Evolutionary conservation across 2,329 filamentous ascomycete species (phyloP), one percentile per base, ranked within the genome.

Genomic region (Xylariaceae sp.): DNA sequence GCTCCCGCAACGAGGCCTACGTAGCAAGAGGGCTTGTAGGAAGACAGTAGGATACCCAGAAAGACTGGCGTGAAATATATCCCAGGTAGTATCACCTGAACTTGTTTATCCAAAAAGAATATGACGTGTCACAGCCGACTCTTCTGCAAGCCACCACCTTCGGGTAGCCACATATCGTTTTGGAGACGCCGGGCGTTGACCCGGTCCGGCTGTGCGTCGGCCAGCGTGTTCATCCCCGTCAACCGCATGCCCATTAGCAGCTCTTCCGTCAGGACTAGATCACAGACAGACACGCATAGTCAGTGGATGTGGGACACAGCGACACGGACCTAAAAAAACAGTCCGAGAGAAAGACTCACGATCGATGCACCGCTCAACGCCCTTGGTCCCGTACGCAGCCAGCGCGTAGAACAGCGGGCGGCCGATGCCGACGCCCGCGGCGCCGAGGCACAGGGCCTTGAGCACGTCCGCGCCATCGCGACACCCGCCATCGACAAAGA

Each of bases 401-500:
- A 67, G 43, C 5, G 63, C 60, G 42, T 67, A 68, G 25, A 66
- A 51, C 39, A 67, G 65, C 0, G 62, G 63, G 9, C 65, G 43
- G 0, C 66, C 68, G 7, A 71, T 44, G 2, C 66, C 66, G 0
- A 60, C 67, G 0, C 61, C 66, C 14, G 55, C 66, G 0, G 64
- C 67, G 4, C 68, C 67, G 6, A 70, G 47, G 21, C 59, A 61
- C 2, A 70, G 44, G 11, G 64, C 63, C 47, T 69, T 68, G 11
- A 71, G 51, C 10, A 70, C 58, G 37, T 71, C 67, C 1, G 64
- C 57, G 10, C 67, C 68, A 19, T 65, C 56, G 11, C 60, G 49
- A 21, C 69, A 51, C 1, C 67, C 68, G 16, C 65, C 64, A 35
- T 72, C 68, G 2, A 70, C 53, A 25, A 60, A 63, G n/a, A 72